phyloP scores from a whole-genome alignment of 2,329 filamentous ascomycete species.

The Hypoxylon sp. region DNA sequence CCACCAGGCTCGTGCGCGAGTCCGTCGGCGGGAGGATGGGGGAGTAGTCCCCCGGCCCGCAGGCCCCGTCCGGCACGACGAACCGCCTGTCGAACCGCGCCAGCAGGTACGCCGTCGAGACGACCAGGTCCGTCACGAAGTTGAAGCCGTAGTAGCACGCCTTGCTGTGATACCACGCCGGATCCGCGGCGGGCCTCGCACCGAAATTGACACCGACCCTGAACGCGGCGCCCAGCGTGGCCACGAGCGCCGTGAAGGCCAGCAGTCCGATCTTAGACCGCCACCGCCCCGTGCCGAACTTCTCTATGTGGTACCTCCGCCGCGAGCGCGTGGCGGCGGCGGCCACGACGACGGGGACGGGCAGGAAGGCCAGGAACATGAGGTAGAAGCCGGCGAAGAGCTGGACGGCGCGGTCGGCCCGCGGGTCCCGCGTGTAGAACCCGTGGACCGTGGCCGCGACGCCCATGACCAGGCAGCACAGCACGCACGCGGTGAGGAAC shows the following conservation, averaged over 20 bases:
- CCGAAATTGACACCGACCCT: conserved; percentile 71
- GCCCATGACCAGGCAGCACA: conserved; percentile 72
- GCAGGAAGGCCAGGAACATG: conserved; percentile 70
- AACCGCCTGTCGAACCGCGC: conserved; percentile 81
- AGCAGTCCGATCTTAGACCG: conserved; percentile 75
- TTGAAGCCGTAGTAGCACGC: conserved; percentile 85
- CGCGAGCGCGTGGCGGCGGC: conserved; percentile 62
- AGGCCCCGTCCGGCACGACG: conserved; percentile 77
- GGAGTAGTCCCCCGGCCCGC: conserved; percentile 65
- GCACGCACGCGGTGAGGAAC: conserved; percentile 68
- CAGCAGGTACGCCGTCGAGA: conserved; percentile 75
- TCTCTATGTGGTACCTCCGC: conserved; percentile 59
- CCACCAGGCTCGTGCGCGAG: conserved; percentile 15
- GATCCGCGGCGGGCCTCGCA: conserved; percentile 61
- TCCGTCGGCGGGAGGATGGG: conserved; percentile 33
- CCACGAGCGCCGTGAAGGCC: conserved; percentile 66
- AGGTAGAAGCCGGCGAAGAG: conserved; percentile 72
- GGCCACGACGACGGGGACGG: conserved; percentile 62
- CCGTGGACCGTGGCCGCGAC: conserved; percentile 73
- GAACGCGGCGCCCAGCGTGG: conserved; percentile 78
- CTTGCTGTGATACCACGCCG: conserved; percentile 78
- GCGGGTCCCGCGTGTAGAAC: conserved; percentile 72
- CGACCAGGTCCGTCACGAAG: conserved; percentile 78
- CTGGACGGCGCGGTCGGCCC: conserved; percentile 72
- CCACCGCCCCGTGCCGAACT: conserved; percentile 76